A percentile compares a stretch with the other conserved stretches of the same genome.
These are phyloP conservation scores for Carex sylvatica DNA, from an alignment of 202 grass and related monocot species.

Conservation along the genomic window DNA sequence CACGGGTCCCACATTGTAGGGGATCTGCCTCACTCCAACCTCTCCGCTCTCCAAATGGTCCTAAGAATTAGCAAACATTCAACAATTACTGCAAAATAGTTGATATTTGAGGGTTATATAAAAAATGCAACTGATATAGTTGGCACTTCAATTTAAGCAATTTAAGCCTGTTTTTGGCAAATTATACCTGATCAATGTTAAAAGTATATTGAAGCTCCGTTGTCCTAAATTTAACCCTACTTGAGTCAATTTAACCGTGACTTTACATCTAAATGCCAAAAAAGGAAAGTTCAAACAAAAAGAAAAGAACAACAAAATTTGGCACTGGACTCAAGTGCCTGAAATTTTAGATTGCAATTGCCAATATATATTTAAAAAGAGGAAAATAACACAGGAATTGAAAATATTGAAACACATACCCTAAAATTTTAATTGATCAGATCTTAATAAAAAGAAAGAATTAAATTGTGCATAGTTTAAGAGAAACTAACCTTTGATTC, in stretches of 20 bases:
- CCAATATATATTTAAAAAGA: background rate
- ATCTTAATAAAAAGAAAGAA: constrained; percentile 15
- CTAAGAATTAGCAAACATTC: constrained; percentile 32
- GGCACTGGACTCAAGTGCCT: background rate
- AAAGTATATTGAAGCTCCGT: background rate
- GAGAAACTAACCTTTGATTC: constrained; percentile 63
- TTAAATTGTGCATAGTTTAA: background rate
- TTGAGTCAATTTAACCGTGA: background rate
- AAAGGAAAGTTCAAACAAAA: background rate
- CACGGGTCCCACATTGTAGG: constrained; percentile 50
- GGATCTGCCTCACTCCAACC: constrained; percentile 50
- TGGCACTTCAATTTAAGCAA: background rate
- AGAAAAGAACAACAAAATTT: background rate
- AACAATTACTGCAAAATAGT: constrained; percentile 1
- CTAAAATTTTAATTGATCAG: background rate
- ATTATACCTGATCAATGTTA: background rate
- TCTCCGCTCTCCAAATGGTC: constrained; percentile 50
- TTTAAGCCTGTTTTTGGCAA: background rate
- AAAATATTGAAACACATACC: background rate
- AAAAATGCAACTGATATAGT: background rate
- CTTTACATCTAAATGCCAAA: background rate
- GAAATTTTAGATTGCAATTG: background rate
- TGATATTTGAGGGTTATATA: background rate
- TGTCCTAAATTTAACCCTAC: background rate
- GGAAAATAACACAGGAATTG: background rate